Conservation (phyloP, 2,329 filamentous ascomycete species). For the Alternaria metachromatica region DNA sequence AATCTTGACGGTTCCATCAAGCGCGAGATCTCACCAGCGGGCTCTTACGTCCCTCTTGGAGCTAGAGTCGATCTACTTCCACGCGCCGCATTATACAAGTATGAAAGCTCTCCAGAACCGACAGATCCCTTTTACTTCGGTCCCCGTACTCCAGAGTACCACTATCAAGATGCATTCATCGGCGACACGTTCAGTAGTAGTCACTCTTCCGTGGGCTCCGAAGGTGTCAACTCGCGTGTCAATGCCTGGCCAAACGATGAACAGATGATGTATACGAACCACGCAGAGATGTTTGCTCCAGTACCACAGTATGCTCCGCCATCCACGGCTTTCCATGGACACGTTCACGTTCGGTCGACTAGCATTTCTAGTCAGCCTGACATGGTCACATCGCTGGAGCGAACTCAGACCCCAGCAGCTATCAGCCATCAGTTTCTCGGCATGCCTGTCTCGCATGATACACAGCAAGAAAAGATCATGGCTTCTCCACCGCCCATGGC, state of each 20-base stretch:
- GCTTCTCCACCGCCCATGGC: conserved; percentile 34
- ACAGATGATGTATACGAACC: conserved; percentile 37
- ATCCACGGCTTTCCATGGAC: conserved; percentile 28
- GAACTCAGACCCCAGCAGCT: conserved; percentile 32
- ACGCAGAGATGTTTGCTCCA: conserved; percentile 35
- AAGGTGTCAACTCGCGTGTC: conserved; percentile 31
- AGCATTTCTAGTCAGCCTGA: conserved; percentile 44
- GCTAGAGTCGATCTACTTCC: conserved; percentile 42
- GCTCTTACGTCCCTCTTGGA: conserved; percentile 39
- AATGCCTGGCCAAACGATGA: conserved; percentile 43
- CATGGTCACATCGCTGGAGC: conserved; percentile 35
- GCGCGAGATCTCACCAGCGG: conserved; percentile 44
- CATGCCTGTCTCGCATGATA: conserved; percentile 31
- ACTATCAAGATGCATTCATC: conserved; percentile 44
- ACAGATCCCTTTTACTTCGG: conserved; percentile 45
- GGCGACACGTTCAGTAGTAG: conserved; percentile 36
- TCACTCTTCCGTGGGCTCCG: conserved; percentile 45
- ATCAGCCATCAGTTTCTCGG: conserved; percentile 33
- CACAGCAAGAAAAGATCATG: conserved; percentile 30
- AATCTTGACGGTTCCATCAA: conserved; percentile 45
- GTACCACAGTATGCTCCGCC: conserved; percentile 34
- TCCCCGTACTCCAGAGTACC: conserved; percentile 44
- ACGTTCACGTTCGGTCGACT: conserved; percentile 36
- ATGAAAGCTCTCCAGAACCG: conserved; percentile 47
- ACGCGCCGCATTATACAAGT: conserved; percentile 36